Conservation (phyloP, 2,329 filamentous ascomycete genomes). For the Ophiocordyceps camponoti-leonardi region DNA sequence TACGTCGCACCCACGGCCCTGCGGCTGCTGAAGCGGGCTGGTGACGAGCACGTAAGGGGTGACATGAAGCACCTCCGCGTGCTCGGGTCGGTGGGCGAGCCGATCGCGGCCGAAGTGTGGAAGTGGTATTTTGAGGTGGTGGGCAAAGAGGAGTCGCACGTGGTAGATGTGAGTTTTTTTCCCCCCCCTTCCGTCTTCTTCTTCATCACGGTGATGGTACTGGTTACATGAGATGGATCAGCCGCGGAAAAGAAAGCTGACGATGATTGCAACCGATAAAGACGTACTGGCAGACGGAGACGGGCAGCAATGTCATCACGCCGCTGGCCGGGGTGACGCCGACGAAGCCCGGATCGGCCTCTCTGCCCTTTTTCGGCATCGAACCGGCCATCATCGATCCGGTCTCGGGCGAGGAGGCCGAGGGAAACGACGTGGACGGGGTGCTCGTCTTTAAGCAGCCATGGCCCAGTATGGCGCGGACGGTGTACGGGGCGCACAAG, state of each 20-base stretch:
- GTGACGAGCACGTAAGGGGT: slow-evolving; percentile 78
- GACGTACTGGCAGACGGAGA: slow-evolving; percentile 99
- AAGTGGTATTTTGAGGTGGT: slow-evolving; percentile 98
- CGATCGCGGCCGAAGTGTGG: slow-evolving; percentile 95
- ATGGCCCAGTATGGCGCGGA: slow-evolving; percentile 97
- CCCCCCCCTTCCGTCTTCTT: too few relatives aligned
- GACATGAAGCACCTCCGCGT: slow-evolving; percentile 81
- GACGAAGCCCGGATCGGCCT: slow-evolving; percentile 91
- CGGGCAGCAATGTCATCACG: slow-evolving; percentile 88
- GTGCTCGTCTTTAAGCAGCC: slow-evolving; percentile 93
- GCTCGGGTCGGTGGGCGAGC: slow-evolving; percentile 88
- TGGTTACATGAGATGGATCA: too few relatives aligned
- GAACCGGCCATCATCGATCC: slow-evolving; percentile 96
- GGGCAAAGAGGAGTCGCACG: slow-evolving; percentile 80
- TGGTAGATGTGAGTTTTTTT: slow-evolving; percentile 62
- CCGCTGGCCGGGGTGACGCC: slow-evolving; percentile 85
- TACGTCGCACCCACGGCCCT: slow-evolving; percentile 94
- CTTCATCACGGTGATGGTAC: too few relatives aligned
- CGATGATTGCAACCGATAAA: too few relatives aligned
- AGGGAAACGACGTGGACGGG: slow-evolving; percentile 93
- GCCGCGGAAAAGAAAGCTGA: too few relatives aligned
- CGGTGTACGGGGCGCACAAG: slow-evolving; percentile 94
- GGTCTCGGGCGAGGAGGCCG: slow-evolving; percentile 80
- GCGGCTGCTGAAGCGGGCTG: slow-evolving; percentile 84
- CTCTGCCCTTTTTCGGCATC: slow-evolving; percentile 94